Base-by-base conservation (phyloP, 257 asterid genomes). In the Galeopsis tetrahit region DNA sequence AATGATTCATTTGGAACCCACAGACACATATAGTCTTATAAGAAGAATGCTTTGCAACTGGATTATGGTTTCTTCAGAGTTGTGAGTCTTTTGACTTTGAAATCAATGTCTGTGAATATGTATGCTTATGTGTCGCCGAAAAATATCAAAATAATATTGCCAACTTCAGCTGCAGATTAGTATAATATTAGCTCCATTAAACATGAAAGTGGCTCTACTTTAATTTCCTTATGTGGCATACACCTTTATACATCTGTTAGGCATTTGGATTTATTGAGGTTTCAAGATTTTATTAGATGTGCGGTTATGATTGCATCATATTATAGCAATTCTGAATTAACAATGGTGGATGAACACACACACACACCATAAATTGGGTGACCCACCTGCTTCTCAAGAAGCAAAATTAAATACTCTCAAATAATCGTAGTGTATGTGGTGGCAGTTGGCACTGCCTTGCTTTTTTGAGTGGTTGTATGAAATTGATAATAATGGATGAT, bases 11-110 rank as follows among this genome's bases (percentile, higher is more conserved):
- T 61, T 78, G 15, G 55, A 71, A 52, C 70, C 48, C 73, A 34
- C 65, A 21, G 28, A 58, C 66, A 73, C 34, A 55, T 7, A n/a
- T 70, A 73, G 72, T 78, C 21, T 15, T 17, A 55, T 55, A 73
- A 68, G 78, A 49, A 11, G 56, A 66, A 42, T 73, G 21, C 14
- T 69, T 64, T 62, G 80, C 73, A 51, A 73, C 71, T 76, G 75
- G 82, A 66, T 68, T 64, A 66, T 76, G 81, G 59, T 70, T 6
- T 39, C 43, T 76, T 63, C 38, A 70, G 82, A 75, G 65, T 72
- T 72, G 15, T 63, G 76, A 43, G 72, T 72, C 80, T 44, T 61
- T 51, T 6, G 66, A 68, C 75, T 40, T 77, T 34, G 49, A n/a
- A 9, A 72, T 71, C 78, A 35, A 75, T 80, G 64, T 61, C 44